Evolutionary conservation across 441 rosid genomes (phyloP).

Genomic region (Arabidopsis hybrid): DNA sequence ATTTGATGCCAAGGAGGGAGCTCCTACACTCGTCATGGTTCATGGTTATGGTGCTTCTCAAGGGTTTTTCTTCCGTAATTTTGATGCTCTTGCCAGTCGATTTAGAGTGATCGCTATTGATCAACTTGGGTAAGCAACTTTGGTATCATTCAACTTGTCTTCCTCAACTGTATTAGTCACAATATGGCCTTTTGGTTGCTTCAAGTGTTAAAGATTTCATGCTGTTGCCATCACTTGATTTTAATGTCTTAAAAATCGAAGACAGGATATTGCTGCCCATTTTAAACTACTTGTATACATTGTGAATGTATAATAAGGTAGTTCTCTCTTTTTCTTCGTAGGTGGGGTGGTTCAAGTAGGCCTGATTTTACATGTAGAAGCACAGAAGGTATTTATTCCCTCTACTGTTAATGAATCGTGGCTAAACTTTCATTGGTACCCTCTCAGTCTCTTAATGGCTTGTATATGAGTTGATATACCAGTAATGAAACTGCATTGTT

Average conservation of each 20-base stretch:
- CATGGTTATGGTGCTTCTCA: conserved; percentile 98
- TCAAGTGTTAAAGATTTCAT: neutral
- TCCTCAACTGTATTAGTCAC: neutral
- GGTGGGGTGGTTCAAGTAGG: conserved; percentile 99
- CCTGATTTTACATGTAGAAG: conserved; percentile 98
- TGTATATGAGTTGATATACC: conserved; percentile 4
- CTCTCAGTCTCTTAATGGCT: neutral
- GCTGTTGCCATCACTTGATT: neutral
- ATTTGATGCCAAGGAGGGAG: conserved; percentile 75
- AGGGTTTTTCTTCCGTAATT: conserved; percentile 94
- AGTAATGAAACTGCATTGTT: conserved; percentile 33
- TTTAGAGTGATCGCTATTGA: conserved; percentile 92
- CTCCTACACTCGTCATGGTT: conserved; percentile 96
- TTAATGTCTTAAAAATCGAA: neutral
- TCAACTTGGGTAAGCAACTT: conserved; percentile 83
- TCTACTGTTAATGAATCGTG: neutral
- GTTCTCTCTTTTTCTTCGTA: conserved; percentile 39
- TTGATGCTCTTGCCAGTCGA: conserved; percentile 82
- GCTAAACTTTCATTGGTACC: conserved; percentile 5
- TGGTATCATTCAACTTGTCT: neutral
- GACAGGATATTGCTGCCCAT: neutral
- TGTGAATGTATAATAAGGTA: conserved; percentile 6
- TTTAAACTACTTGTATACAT: neutral
- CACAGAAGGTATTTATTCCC: conserved; percentile 78
- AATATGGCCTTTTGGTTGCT: neutral